Conservation (phyloP, 2,329 filamentous ascomycete genomes). For the Lachnellula occidentalis region DNA sequence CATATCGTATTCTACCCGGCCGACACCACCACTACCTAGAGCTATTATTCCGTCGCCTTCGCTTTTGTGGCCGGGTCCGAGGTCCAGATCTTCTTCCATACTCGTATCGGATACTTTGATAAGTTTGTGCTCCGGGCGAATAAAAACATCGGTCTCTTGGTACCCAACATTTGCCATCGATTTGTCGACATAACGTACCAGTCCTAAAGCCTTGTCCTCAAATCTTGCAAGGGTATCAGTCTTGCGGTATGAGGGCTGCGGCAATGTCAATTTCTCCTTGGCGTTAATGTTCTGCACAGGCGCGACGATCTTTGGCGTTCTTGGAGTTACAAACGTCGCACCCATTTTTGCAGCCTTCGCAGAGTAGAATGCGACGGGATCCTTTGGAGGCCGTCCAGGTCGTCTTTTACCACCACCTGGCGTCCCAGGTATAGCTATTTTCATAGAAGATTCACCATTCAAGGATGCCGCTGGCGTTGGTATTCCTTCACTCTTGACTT, state of each 20-base stretch:
- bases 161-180: slow-evolving; percentile 95
- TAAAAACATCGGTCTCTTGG: slow-evolving; percentile 87
- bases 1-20: slow-evolving; percentile 97
- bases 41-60: slow-evolving; percentile 54
- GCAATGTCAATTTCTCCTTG: slow-evolving; percentile 73
- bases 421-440: slow-evolving; percentile 32
- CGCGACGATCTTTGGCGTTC: slow-evolving; percentile 63
- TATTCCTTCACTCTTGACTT: slow-evolving; percentile 23
- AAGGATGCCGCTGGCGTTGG: slow-evolving; percentile 18
- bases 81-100: slow-evolving; percentile 53
- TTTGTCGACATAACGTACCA: slow-evolving; percentile 89
- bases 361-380: slow-evolving; percentile 53
- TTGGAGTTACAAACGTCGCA: slow-evolving; percentile 34
- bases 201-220: slow-evolving; percentile 79
- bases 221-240: slow-evolving; percentile 76
- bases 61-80: slow-evolving; percentile 39
- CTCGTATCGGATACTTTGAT: slow-evolving; percentile 57
- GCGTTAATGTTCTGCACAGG: slow-evolving; percentile 61
- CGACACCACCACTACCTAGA: slow-evolving; percentile 50
- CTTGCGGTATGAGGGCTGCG: slow-evolving; percentile 67
- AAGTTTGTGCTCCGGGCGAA: slow-evolving; percentile 68
- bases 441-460: slow-evolving; percentile 20
- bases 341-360: slow-evolving; percentile 38
- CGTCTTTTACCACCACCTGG: slow-evolving; percentile 45
- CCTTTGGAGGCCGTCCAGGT: slow-evolving; percentile 60